Base-by-base conservation (phyloP, 2,329 filamentous ascomycete species). In the Cadophora luteo-olivacea region DNA sequence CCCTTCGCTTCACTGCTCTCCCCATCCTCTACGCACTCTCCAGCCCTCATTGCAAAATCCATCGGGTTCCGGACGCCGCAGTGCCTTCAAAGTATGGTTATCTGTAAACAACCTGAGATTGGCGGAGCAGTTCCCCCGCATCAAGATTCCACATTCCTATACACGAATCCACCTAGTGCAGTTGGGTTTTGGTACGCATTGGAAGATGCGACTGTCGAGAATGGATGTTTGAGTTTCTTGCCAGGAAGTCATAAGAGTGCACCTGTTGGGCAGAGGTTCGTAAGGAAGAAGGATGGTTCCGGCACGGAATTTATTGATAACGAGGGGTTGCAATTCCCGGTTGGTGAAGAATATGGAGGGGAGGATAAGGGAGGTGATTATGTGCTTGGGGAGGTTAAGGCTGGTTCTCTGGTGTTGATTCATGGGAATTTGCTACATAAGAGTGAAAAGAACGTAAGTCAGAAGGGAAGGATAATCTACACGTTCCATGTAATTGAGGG, bases 111-210 rank as follows among this genome's bases (percentile, higher is more conserved):
- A 82, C 94, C 96, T 25, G 93, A 97, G 81, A 97, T 98, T 64
- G 96, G 96, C 33, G 95, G 92, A 25, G 92, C 92, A 1, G 96
- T 98, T 54, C 93, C 92, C 0, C 89, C 93, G 25, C 96, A 99
- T 79, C 94, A 97, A 81, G 95, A 98, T 80, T 93, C 88, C 72
- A 94, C 93, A 0, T 99, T 98, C 75, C 75, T 99, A 70, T 98
- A 97, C 79, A 98, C 96, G 1, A 84, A 94, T 72, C 91, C 93
- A 48, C 95, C 95, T 0, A 92, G 88, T 49, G 96, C 96, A 0
- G 92, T 98, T 1, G 96, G 96, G 0, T 98, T 95, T 82, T 99
- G 96, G 96, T 97, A 97, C 80, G 96, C 96, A 14, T 86, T 99
- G 49, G 94, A 99, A 82, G 95, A 98, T 80, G 93, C 93, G 25